Conservation (phyloP, 2,329 filamentous ascomycete genomes). For the Colletotrichum euphorbiae region DNA sequence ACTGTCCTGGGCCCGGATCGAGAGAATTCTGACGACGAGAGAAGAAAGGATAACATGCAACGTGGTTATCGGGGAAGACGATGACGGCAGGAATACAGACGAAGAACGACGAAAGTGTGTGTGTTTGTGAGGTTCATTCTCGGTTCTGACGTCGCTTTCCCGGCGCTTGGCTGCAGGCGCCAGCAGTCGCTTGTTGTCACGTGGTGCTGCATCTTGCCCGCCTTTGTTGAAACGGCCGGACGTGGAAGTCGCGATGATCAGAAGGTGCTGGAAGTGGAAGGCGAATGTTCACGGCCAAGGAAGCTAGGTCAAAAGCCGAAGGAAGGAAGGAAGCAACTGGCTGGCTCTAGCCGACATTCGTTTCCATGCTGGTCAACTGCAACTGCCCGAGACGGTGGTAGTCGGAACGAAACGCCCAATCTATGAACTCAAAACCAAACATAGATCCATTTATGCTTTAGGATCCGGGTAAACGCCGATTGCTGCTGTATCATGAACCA, state of each 20-base stretch:
- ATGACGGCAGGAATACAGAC: not conserved
- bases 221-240: not conserved
- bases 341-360: too few species aligned
- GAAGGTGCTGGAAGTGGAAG: not conserved
- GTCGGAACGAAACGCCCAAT: not conserved
- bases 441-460: too few species aligned
- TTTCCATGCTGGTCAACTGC: not conserved
- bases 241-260: not conserved
- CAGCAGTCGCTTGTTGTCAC: constrained; percentile 7
- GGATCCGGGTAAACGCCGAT: too few species aligned
- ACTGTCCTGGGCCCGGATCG: constrained; percentile 5
- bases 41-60: constrained; percentile 17
- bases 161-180: constrained; percentile 9
- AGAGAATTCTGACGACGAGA: constrained; percentile 8
- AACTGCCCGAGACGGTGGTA: not conserved
- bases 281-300: not conserved
- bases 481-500: too few species aligned
- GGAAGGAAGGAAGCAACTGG: not conserved
- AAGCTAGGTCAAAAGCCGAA: not conserved
- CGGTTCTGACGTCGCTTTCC: not conserved
- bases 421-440: not conserved
- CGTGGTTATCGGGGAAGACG: not conserved
- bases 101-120: not conserved
- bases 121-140: constrained; percentile 11
- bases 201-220: constrained; percentile 4